Evolutionary conservation across 2,329 filamentous ascomycete genomes (phyloP).

Genomic region (Ramularia collo-cygni): DNA sequence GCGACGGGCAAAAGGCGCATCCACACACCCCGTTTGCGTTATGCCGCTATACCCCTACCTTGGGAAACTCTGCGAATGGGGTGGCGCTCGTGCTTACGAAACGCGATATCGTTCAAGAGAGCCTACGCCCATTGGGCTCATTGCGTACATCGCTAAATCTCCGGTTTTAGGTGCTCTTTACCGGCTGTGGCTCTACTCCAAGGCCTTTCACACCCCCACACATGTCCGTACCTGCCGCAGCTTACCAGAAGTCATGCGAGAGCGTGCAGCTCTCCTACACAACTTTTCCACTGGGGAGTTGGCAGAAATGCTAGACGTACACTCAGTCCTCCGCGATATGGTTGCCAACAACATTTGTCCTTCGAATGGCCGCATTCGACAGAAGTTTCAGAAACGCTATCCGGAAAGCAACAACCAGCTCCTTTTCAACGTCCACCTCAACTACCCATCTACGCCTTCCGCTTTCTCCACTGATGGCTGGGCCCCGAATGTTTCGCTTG

Average conservation of each 20-base stretch:
- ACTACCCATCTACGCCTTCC: slow-evolving; percentile 28
- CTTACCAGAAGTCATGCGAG: slow-evolving; percentile 40
- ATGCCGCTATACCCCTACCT: too few species aligned
- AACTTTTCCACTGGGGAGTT: slow-evolving; percentile 52
- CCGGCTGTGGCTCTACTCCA: slow-evolving; percentile 53
- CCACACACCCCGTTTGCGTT: too few species aligned
- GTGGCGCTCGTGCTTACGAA: too few species aligned
- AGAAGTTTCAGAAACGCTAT: slow-evolving; percentile 52
- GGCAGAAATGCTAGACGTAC: slow-evolving; percentile 54
- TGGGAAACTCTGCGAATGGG: too few species aligned
- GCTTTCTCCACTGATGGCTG: slow-evolving; percentile 28
- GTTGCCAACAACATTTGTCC: slow-evolving; percentile 54
- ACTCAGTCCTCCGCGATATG: slow-evolving; percentile 49
- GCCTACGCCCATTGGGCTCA: too few species aligned
- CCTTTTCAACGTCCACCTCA: slow-evolving; percentile 41
- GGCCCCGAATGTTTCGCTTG: slow-evolving; percentile 32
- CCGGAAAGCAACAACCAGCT: slow-evolving; percentile 45
- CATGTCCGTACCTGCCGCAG: slow-evolving; percentile 47
- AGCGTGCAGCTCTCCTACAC: slow-evolving; percentile 51
- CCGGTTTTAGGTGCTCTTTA: too few species aligned
- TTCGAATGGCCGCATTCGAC: slow-evolving; percentile 53
- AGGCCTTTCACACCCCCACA: slow-evolving; percentile 50
- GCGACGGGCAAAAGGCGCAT: too few species aligned
- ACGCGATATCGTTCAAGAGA: too few species aligned
- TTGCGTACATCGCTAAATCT: too few species aligned